These are phyloP conservation scores for Phytopythium vexans DNA, from an alignment of 352 stramenopile species.

Conservation along the genomic window DNA sequence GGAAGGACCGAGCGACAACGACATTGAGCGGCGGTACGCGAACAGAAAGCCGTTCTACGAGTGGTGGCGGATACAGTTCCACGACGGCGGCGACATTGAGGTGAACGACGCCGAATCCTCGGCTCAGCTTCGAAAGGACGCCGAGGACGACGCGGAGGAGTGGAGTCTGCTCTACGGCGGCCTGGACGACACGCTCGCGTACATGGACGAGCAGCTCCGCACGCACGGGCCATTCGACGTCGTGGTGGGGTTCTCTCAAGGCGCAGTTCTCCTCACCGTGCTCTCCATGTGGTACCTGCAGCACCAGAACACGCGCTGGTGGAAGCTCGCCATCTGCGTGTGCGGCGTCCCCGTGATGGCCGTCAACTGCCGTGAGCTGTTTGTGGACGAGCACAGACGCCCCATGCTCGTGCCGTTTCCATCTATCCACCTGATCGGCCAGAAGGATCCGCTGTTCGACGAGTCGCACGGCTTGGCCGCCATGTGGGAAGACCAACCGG, in stretches of 20 bases:
- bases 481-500: conserved; percentile 17
- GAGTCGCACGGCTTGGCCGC: conserved; percentile 34
- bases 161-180: conserved; percentile 32
- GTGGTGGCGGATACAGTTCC: conserved; percentile 36
- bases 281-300: conserved; percentile 34
- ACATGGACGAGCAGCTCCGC: conserved; percentile 27
- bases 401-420: conserved; percentile 26
- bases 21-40: conserved; percentile 28
- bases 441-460: conserved; percentile 54
- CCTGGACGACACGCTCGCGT: conserved; percentile 32
- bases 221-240: conserved; percentile 37
- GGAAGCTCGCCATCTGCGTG: conserved; percentile 39
- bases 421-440: conserved; percentile 52
- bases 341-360: conserved; percentile 30
- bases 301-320: conserved; percentile 19
- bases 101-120: conserved; percentile 33
- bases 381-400: conserved; percentile 22
- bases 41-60: conserved; percentile 36
- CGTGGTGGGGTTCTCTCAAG: conserved; percentile 50
- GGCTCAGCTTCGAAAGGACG: conserved; percentile 17
- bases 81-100: conserved; percentile 18
- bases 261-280: conserved; percentile 34
- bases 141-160: conserved; percentile 19
- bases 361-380: conserved; percentile 29
- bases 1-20: conserved; percentile 22